Conservation (phyloP, 1,139 yeast species). For the Neolecta irregularis region DNA sequence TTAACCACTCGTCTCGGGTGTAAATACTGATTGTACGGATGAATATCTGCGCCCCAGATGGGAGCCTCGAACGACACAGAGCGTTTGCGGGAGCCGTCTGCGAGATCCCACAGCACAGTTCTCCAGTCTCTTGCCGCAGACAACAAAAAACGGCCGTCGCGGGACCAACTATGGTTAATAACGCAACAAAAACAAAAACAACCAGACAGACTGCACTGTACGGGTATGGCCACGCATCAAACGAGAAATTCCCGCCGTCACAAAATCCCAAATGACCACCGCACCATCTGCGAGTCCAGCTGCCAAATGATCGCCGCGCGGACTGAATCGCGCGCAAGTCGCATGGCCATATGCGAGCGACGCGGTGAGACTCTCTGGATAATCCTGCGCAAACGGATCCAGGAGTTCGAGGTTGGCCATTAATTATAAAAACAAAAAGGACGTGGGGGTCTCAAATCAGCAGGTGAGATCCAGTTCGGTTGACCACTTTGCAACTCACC, state of each 20-base stretch:
- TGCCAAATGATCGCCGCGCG: slow-evolving; percentile 77
- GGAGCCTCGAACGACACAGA: slow-evolving; percentile 49
- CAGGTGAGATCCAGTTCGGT: too few relatives aligned
- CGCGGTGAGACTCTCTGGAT: slow-evolving; percentile 65
- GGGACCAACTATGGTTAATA: slow-evolving; percentile 43
- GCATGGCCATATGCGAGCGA: slow-evolving; percentile 59
- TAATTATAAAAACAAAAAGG: too few relatives aligned
- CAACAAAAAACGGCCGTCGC: slow-evolving; percentile 52
- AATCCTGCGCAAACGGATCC: slow-evolving; percentile 89
- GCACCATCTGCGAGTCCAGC: slow-evolving; percentile 72
- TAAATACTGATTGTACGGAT: slow-evolving; percentile 33
- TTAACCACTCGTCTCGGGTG: background rate
- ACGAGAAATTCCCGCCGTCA: slow-evolving; percentile 43
- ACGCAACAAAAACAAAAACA: background rate
- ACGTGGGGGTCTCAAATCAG: too few relatives aligned
- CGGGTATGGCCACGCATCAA: slow-evolving; percentile 50
- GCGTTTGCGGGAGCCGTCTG: slow-evolving; percentile 30
- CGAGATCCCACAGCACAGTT: slow-evolving; percentile 67
- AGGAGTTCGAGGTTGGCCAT: too few relatives aligned
- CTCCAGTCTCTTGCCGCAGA: slow-evolving; percentile 79
- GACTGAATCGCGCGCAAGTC: slow-evolving; percentile 55
- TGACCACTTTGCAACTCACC: too few relatives aligned
- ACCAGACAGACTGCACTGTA: slow-evolving; percentile 51
- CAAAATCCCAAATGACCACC: slow-evolving; percentile 62
- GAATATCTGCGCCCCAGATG: slow-evolving; percentile 51